A percentile compares a stretch with the other conserved stretches of the same genome.
phyloP scores from a whole-genome alignment of 352 stramenopile genomes.

The Phytophthora rubi region DNA sequence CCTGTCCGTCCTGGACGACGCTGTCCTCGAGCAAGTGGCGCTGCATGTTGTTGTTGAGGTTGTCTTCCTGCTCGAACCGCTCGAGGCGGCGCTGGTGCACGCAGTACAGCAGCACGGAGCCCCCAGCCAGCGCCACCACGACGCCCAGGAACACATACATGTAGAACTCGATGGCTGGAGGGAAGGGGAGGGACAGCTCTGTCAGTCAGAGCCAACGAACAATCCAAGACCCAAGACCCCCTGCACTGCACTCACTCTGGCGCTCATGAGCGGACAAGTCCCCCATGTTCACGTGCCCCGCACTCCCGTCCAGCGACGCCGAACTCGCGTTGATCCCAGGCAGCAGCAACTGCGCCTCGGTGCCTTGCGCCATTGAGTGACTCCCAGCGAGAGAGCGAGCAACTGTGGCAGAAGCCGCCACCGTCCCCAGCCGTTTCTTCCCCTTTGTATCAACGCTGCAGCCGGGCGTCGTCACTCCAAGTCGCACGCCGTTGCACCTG shows the following conservation, averaged over 20 bases:
- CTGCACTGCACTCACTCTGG: conserved; percentile 23
- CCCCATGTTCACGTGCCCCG: conserved; percentile 5
- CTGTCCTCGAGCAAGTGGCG: conserved; percentile 84
- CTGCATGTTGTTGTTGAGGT: conserved; percentile 89
- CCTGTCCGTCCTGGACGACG: conserved; percentile 70
- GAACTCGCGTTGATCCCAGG: background rate
- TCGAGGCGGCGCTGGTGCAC: conserved; percentile 66
- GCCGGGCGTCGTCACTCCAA: background rate
- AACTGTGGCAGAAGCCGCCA: background rate
- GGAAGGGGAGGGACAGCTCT: background rate
- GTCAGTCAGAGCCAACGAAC: background rate
- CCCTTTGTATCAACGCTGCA: background rate
- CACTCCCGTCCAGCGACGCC: background rate
- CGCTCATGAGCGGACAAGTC: conserved; percentile 18
- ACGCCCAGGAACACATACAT: conserved; percentile 79
- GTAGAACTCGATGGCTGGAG: conserved; percentile 58
- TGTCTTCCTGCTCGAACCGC: conserved; percentile 70
- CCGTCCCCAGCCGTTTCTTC: background rate
- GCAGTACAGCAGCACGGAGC: conserved; percentile 65
- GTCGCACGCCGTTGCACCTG: background rate
- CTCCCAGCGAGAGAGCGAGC: background rate
- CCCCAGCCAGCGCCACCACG: conserved; percentile 50
- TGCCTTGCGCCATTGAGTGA: background rate
- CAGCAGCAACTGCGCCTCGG: background rate
- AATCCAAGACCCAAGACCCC: background rate